Evolutionary conservation across 202 grass and related monocot genomes (phyloP).

Genomic region (Thinopyrum obtusiflorum): DNA sequence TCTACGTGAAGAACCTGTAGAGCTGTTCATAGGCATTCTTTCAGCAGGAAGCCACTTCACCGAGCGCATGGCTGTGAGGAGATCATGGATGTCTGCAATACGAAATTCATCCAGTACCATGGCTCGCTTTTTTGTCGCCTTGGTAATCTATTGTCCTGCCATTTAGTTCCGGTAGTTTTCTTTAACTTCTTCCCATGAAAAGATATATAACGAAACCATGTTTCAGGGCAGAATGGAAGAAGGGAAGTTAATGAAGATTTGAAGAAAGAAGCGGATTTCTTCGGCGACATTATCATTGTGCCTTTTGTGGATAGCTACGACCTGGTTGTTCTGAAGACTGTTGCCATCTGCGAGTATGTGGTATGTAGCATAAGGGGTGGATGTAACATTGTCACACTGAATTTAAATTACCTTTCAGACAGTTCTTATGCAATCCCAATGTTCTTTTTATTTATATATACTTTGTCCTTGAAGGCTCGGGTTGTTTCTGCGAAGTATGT

Average conservation of each 20-base stretch:
- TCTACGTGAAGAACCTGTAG: slow-evolving; percentile 53
- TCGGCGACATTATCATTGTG: slow-evolving; percentile 86
- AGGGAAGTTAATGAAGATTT: slow-evolving; percentile 75
- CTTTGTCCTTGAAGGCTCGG: slow-evolving; percentile 48
- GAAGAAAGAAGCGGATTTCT: slow-evolving; percentile 82
- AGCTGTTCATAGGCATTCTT: slow-evolving; percentile 88
- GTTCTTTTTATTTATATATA: not conserved
- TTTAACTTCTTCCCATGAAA: not conserved
- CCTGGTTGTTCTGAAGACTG: slow-evolving; percentile 90
- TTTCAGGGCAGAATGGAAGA: slow-evolving; percentile 64
- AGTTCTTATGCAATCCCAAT: not conserved
- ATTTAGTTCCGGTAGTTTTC: not conserved
- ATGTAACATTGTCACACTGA: slow-evolving; percentile 22
- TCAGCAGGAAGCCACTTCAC: slow-evolving; percentile 90
- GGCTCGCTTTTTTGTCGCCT: slow-evolving; percentile 90
- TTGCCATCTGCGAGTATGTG: slow-evolving; percentile 83
- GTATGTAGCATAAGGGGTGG: slow-evolving; percentile 44
- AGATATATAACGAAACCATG: slow-evolving; percentile 31
- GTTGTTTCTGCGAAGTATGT: slow-evolving; percentile 63
- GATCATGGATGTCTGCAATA: slow-evolving; percentile 92
- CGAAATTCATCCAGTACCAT: slow-evolving; percentile 68
- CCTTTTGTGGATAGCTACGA: slow-evolving; percentile 82
- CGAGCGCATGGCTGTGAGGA: slow-evolving; percentile 90
- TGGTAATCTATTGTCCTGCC: slow-evolving; percentile 52
- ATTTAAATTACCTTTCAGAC: slow-evolving; percentile 17